A percentile compares a stretch with the other conserved stretches of the same genome.
These are phyloP conservation scores for Tephrocybe sp. DNA, from an alignment of 768 basidiomycete species.

Conservation along the genomic window DNA sequence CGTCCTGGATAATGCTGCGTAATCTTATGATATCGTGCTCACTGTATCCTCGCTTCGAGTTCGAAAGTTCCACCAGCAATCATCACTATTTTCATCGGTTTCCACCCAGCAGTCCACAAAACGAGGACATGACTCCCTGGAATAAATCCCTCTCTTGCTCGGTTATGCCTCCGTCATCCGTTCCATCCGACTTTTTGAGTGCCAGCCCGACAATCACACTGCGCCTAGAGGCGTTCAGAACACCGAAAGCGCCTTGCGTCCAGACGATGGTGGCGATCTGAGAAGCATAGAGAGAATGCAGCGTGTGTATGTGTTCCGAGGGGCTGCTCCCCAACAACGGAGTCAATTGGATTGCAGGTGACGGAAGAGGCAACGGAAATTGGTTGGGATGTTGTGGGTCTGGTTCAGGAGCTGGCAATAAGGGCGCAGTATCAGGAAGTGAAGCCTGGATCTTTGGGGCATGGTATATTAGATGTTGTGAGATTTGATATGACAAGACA, in stretches of 20 bases:
- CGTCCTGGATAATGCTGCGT: slow-evolving; percentile 41
- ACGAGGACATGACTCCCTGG: slow-evolving; percentile 46
- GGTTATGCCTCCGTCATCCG: slow-evolving; percentile 26
- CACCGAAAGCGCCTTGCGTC: slow-evolving; percentile 45
- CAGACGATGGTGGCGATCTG: slow-evolving; percentile 88
- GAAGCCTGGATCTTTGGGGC: slow-evolving; percentile 72
- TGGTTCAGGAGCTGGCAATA: slow-evolving; percentile 39
- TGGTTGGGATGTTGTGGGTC: slow-evolving; percentile 34
- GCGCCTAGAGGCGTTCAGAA: slow-evolving; percentile 44
- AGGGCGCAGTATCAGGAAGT: slow-evolving; percentile 61
- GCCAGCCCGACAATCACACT: slow-evolving; percentile 79
- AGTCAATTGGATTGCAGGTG: slow-evolving; percentile 72
- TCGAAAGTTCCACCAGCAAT: no score
- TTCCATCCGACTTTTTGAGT: slow-evolving; percentile 39
- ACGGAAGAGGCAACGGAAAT: slow-evolving; percentile 52
- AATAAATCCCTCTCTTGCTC: slow-evolving; percentile 46
- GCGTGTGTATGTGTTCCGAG: slow-evolving; percentile 63
- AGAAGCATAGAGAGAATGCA: slow-evolving; percentile 81
- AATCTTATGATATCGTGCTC: no score
- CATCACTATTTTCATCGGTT: slow-evolving; percentile 6
- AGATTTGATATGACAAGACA: slow-evolving; percentile 2
- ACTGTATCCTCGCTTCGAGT: no score
- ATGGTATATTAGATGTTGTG: slow-evolving; percentile 4
- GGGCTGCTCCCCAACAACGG: slow-evolving; percentile 77
- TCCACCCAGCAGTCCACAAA: slow-evolving; percentile 35